These are phyloP conservation scores for Neurospora sp. DNA, from an alignment of 495 filamentous ascomycete genomes.

Conservation along the genomic window DNA sequence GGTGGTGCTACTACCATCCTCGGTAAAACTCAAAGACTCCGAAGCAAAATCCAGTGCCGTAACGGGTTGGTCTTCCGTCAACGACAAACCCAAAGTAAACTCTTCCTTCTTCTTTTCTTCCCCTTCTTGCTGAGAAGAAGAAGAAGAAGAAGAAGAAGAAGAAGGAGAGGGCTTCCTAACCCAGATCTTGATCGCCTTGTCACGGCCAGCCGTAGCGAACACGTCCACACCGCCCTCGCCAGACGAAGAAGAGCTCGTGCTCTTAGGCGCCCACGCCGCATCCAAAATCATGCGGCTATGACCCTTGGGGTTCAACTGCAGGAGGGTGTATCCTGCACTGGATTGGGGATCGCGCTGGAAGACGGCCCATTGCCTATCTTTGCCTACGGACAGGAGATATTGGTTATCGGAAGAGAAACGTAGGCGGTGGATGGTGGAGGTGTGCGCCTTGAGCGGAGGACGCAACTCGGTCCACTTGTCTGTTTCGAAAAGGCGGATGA, in stretches of 20 bases:
- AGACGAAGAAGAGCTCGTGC: constrained; percentile 1
- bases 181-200: constrained; percentile 83
- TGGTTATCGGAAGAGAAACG: constrained; percentile 66
- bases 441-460: constrained; percentile 70
- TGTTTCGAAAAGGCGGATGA: constrained; percentile 84
- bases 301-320: constrained; percentile 63
- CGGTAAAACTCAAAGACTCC: constrained; percentile 6
- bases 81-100: constrained; percentile 14
- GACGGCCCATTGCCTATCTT: constrained; percentile 84
- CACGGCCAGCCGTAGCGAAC: constrained; percentile 83
- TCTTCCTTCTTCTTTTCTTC: constrained; percentile 19
- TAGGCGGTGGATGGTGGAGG: constrained; percentile 72
- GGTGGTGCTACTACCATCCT: constrained; percentile 21
- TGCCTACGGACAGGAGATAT: constrained; percentile 75
- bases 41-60: constrained; percentile 67
- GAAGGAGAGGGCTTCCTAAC: constrained; percentile 4
- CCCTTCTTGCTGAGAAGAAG: background rate
- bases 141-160: background rate
- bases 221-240: constrained; percentile 9
- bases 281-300: constrained; percentile 88
- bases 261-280: constrained; percentile 62
- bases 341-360: constrained; percentile 44
- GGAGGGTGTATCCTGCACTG: constrained; percentile 38
- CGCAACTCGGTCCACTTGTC: constrained; percentile 77
- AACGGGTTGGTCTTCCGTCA: constrained; percentile 41